A percentile compares a stretch with the other conserved stretches of the same genome.
These are phyloP conservation scores for Cyclotella distinguenda DNA, from an alignment of 108 stramenopile genomes.

Conservation along the genomic window DNA sequence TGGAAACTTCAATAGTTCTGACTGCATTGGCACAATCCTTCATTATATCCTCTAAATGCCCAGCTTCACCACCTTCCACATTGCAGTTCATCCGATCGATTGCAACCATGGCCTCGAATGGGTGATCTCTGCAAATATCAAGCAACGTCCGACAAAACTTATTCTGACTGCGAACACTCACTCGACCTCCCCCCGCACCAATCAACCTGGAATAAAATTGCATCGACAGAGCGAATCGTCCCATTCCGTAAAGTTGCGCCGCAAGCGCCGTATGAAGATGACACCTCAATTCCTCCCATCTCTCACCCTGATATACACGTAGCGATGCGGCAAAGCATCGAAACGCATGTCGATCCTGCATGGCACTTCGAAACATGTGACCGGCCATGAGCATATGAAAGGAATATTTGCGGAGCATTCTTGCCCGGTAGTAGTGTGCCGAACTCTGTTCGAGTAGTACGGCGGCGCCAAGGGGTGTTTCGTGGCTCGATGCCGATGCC, in stretches of 20 bases:
- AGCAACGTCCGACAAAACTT: conserved; percentile 76
- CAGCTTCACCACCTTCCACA: conserved; percentile 28
- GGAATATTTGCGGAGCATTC: conserved; percentile 79
- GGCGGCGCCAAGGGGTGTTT: conserved; percentile 83
- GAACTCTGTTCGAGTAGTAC: conserved; percentile 81
- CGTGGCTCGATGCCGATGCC: conserved; percentile 79
- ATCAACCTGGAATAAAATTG: conserved; percentile 81
- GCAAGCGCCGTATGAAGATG: conserved; percentile 80
- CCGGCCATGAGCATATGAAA: conserved; percentile 93
- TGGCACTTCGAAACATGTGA: conserved; percentile 86
- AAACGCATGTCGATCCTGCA: conserved; percentile 83
- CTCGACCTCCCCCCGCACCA: conserved; percentile 57
- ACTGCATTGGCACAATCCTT: conserved; percentile 33
- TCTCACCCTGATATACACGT: conserved; percentile 68
- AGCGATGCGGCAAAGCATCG: conserved; percentile 83
- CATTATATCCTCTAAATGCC: conserved; percentile 1
- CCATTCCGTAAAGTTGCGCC: conserved; percentile 80
- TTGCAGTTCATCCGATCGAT: conserved; percentile 68
- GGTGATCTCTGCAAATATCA: conserved; percentile 73
- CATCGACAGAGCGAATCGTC: conserved; percentile 63
- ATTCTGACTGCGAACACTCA: conserved; percentile 79
- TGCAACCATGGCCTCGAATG: conserved; percentile 65
- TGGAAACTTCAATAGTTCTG: conserved; percentile 72
- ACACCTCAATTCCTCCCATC: conserved; percentile 80
- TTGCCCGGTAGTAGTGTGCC: conserved; percentile 70